A percentile compares a stretch with the other conserved stretches of the same genome.
Conservation (phyloP, 192 early-diverging fungal species). For the Chytriomyces confervae region DNA sequence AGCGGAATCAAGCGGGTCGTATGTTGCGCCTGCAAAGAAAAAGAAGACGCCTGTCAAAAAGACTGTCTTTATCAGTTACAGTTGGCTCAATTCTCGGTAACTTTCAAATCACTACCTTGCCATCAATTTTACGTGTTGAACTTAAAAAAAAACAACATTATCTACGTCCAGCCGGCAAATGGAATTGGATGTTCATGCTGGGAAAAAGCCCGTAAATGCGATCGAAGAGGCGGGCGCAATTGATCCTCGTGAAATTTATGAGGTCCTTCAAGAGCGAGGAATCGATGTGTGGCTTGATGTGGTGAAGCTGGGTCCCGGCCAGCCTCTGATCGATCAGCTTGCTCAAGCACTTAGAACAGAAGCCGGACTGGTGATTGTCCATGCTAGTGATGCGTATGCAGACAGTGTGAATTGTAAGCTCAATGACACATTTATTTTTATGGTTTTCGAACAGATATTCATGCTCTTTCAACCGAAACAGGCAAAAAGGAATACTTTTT, state of each 20-base stretch:
- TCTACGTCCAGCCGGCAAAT: neutral
- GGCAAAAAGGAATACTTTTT: slow-evolving; percentile 1
- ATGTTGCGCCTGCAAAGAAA: neutral
- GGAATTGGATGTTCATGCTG: neutral
- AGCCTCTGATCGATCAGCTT: neutral
- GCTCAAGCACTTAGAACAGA: neutral
- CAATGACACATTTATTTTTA: no score
- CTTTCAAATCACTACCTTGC: neutral
- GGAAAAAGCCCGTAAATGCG: neutral
- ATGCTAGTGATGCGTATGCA: slow-evolving; percentile 1
- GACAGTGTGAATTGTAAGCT: neutral
- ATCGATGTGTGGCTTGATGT: slow-evolving; percentile 11
- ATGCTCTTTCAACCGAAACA: no score
- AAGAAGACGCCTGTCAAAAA: neutral
- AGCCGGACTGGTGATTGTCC: slow-evolving; percentile 1
- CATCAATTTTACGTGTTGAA: neutral
- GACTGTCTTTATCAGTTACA: slow-evolving; percentile 9
- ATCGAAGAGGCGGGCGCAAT: neutral
- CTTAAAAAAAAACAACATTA: neutral
- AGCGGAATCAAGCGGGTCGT: neutral
- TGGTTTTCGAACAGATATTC: no score
- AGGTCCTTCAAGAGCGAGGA: neutral
- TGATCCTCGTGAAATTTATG: neutral
- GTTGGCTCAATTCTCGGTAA: slow-evolving; percentile 8
- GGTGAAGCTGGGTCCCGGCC: neutral